A percentile compares a stretch with the other conserved stretches of the same genome.
phyloP scores from a whole-genome alignment of 1,139 yeast species.

The Blastobotrys ciferrii region DNA sequence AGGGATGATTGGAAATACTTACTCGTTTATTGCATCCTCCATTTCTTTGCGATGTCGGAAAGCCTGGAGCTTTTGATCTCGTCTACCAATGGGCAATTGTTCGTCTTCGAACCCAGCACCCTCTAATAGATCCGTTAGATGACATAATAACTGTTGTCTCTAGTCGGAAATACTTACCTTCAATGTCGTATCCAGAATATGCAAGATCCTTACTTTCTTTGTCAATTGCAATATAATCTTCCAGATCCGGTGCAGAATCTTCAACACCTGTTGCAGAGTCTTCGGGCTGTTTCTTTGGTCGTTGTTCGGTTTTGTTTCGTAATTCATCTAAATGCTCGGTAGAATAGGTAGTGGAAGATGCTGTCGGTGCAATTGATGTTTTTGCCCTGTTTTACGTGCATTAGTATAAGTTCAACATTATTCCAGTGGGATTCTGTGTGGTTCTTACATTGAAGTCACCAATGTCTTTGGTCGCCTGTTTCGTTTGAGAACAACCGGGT shows the following conservation, averaged over 20 bases:
- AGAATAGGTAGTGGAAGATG: neutral
- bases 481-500: neutral
- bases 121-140: constrained; percentile 21
- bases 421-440: neutral
- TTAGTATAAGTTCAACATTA: neutral
- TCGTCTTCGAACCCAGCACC: constrained; percentile 40
- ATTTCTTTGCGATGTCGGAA: constrained; percentile 39
- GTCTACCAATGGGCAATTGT: constrained; percentile 37
- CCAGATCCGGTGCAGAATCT: neutral
- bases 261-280: no score
- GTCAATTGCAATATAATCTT: neutral
- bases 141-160: neutral
- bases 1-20: neutral
- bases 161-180: neutral
- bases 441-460: neutral
- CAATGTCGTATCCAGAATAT: neutral
- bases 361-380: neutral
- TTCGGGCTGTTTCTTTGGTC: constrained; percentile 2
- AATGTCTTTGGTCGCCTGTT: neutral
- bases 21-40: constrained; percentile 39
- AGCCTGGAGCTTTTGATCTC: constrained; percentile 29
- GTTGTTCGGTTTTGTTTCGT: constrained; percentile 10
- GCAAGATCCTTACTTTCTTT: neutral
- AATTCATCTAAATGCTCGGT: neutral
- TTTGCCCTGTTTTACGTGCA: neutral